Evolutionary conservation across 345 rosid genomes (phyloP), one percentile per base, ranked within the genome.

Genomic region (Gossypium arboreum): DNA sequence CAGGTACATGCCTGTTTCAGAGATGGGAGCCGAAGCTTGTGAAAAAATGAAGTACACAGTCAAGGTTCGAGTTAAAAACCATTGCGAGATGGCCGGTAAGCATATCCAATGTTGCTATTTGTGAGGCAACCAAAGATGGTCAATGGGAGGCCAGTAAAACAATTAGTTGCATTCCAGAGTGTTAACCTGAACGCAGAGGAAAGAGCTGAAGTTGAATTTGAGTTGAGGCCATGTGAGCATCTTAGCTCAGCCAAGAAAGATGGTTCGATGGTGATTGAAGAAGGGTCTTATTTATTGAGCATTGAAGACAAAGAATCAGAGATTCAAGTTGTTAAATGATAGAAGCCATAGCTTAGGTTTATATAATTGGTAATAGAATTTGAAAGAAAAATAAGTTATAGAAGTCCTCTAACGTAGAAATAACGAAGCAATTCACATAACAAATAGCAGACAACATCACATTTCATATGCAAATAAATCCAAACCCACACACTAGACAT

Each of bases 51-150:
- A 81, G 72, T 60, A 72, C 72, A 47, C 25, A 9, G 84, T 85
- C 66, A 83, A 76, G 0, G 80, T 85, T 27, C 62, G 84, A 47
- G 90, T 86, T 65, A 27, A 77, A 75, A 85, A 85, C 57, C 48
- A 80, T 2, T 87, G 91, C 2, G 76, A 81, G 27, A 79, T 78
- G 88, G 73, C 54, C 2, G 89, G 91, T 13, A 90, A 86, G 78
- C 90, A 90, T 78, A 90, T 78, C 85, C 88, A 1, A 79, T 86
- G 9, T 75, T 86, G 86, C 81, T 86, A 41, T 85, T 83, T 50
- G 72, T 47, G 47, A 85, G 83, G 83, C 82, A 41, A n/a, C 71
- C 48, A 29, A 71, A 62, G 71, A 18, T 29, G 12, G 85, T 76
- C 44, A 76, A 73, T 8, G 84, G 85, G 12, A 79, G 82, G 74